Evolutionary conservation across 1,139 yeast genomes (phyloP).

Genomic region (Diutina siamensis): DNA sequence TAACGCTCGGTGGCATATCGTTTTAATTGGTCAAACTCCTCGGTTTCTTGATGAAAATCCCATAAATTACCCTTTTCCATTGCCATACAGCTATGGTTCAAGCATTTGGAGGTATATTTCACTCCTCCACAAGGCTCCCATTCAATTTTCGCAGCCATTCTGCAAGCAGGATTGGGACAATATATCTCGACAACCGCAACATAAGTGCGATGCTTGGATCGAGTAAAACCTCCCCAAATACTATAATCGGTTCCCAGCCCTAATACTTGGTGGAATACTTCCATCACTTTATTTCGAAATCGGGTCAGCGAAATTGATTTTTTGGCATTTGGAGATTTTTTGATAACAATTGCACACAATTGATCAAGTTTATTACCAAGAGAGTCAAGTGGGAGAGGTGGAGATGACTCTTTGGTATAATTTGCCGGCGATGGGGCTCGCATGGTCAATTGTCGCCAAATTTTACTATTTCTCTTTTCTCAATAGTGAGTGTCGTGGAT

Average conservation of each 20-base stretch:
- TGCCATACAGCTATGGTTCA: too few species aligned
- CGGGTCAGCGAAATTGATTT: not conserved
- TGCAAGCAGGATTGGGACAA: not conserved
- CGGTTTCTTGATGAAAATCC: not conserved
- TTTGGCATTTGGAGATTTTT: not conserved
- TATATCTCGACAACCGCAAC: not conserved
- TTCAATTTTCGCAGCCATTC: not conserved
- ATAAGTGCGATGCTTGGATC: not conserved
- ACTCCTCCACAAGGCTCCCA: not conserved
- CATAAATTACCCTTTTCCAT: too few species aligned
- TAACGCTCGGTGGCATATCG: not conserved
- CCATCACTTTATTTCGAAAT: not conserved
- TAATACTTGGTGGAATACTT: not conserved
- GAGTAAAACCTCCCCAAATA: not conserved
- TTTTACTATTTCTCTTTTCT: not conserved
- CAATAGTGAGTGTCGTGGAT: not conserved
- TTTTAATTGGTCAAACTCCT: not conserved
- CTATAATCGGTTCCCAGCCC: not conserved
- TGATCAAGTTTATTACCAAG: not conserved
- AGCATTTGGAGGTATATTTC: not conserved
- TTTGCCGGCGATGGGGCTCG: too few species aligned
- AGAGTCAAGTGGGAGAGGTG: not conserved
- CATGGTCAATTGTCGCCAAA: not conserved
- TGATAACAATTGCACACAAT: not conserved
- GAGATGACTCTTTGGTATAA: not conserved